Evolutionary conservation across 2,329 filamentous ascomycete species (phyloP).

Genomic region (Verticillium zaregamsianum): DNA sequence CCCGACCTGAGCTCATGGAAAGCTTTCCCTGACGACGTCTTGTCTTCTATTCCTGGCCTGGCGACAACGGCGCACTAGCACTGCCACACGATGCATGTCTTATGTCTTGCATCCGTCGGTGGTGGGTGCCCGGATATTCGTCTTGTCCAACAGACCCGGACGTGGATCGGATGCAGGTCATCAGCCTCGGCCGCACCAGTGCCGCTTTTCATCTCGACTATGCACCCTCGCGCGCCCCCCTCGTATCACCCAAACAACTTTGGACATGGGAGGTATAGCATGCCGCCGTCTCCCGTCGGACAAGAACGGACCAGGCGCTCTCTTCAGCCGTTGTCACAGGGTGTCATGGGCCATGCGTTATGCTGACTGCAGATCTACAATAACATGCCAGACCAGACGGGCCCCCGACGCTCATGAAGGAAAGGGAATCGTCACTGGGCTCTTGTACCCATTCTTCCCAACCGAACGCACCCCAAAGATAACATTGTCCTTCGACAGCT

Average conservation of each 20-base stretch:
- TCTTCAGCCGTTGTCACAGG: not conserved
- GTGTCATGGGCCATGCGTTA: not conserved
- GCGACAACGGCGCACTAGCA: not conserved
- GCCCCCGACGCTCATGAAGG: conserved; percentile 1
- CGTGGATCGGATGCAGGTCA: not conserved
- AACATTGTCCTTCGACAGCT: conserved; percentile 53
- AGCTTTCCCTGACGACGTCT: not conserved
- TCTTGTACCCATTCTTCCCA: conserved; percentile 44
- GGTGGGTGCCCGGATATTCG: not conserved
- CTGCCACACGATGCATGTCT: not conserved
- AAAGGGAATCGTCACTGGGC: conserved; percentile 36
- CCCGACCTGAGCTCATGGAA: not conserved
- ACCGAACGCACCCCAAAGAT: conserved; percentile 52
- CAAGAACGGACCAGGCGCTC: not conserved
- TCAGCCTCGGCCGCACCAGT: not conserved
- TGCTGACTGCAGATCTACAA: not conserved
- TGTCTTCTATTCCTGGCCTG: not conserved
- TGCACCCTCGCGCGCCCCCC: not conserved
- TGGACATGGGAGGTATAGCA: not conserved
- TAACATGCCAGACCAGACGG: not conserved
- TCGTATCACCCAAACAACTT: not conserved
- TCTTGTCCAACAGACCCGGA: not conserved
- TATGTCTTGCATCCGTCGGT: not conserved
- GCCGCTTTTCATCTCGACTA: not conserved
- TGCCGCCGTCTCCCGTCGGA: not conserved